Conservation (phyloP, 768 basidiomycete species). For the Tulasnella sp. region DNA sequence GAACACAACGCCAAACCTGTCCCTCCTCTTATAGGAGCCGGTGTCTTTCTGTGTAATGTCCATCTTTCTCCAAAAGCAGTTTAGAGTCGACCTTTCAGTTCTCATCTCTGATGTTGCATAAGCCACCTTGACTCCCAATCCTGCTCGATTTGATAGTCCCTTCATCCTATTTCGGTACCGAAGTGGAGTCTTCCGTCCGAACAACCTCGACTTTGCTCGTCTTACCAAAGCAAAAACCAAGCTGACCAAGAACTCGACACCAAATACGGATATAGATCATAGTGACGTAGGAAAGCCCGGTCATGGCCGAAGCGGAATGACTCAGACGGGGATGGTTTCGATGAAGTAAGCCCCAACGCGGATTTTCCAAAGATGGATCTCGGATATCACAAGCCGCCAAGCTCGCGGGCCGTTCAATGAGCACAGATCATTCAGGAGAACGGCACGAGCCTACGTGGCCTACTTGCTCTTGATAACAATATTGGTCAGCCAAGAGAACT, state of each 20-base stretch:
- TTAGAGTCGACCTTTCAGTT: background rate
- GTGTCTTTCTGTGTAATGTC: background rate
- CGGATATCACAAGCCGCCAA: background rate
- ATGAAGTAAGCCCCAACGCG: background rate
- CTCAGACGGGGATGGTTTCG: background rate
- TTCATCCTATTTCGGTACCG: background rate
- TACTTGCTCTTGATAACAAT: background rate
- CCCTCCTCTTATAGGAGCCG: background rate
- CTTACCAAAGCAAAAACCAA: background rate
- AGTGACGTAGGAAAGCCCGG: background rate
- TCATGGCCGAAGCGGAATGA: background rate
- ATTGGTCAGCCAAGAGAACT: background rate
- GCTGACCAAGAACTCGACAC: background rate
- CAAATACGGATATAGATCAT: background rate
- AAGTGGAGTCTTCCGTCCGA: background rate
- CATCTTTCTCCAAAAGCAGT: background rate
- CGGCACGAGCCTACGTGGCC: background rate
- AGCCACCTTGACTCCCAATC: background rate
- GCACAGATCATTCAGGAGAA: background rate
- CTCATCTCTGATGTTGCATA: background rate
- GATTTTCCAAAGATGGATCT: background rate
- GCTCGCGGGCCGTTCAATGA: background rate
- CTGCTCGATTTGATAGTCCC: background rate
- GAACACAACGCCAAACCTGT: background rate
- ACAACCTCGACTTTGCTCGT: background rate